Percentiles rank a stretch among this genome's conserved stretches.
These are phyloP conservation scores for Podila clonocystis DNA, from an alignment of 192 early-diverging fungal genomes.

Conservation along the genomic window DNA sequence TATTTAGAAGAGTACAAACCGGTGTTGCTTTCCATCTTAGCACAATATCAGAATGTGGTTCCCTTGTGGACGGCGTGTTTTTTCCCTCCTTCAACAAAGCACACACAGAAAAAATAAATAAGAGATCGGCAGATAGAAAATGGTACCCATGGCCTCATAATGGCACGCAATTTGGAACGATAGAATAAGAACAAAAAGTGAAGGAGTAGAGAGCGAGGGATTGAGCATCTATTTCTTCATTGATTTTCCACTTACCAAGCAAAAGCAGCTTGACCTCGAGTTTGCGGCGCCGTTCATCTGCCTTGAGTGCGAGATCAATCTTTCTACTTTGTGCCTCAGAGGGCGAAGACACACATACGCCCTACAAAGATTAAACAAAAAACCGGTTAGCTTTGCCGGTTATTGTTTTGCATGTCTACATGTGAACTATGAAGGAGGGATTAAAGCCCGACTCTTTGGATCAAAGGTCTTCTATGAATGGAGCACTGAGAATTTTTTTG, in stretches of 20 bases:
- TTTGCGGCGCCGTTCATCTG: constrained; percentile 28
- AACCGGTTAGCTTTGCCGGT: neutral
- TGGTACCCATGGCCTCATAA: neutral
- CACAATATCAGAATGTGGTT: too few relatives aligned
- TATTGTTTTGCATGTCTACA: too few relatives aligned
- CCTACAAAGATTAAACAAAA: constrained; percentile 4
- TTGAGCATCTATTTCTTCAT: neutral
- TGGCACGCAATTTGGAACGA: neutral
- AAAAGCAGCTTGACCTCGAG: constrained; percentile 49
- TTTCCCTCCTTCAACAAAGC: too few relatives aligned
- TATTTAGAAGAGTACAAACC: too few relatives aligned
- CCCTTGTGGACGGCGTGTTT: too few relatives aligned
- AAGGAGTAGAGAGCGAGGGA: neutral
- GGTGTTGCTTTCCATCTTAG: too few relatives aligned
- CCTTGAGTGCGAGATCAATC: constrained; percentile 40
- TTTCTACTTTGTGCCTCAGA: constrained; percentile 29
- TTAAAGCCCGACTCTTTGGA: too few relatives aligned
- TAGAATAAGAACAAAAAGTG: neutral
- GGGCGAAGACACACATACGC: constrained; percentile 37
- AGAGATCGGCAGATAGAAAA: neutral
- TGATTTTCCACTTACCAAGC: constrained; percentile 20
- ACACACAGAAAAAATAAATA: neutral
- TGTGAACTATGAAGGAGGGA: too few relatives aligned
- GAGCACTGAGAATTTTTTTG: too few relatives aligned
- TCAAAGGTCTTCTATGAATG: too few relatives aligned